phyloP scores from a whole-genome alignment of 1,284 basidiomycete species.

The Moesziomyces parantarcticus region DNA sequence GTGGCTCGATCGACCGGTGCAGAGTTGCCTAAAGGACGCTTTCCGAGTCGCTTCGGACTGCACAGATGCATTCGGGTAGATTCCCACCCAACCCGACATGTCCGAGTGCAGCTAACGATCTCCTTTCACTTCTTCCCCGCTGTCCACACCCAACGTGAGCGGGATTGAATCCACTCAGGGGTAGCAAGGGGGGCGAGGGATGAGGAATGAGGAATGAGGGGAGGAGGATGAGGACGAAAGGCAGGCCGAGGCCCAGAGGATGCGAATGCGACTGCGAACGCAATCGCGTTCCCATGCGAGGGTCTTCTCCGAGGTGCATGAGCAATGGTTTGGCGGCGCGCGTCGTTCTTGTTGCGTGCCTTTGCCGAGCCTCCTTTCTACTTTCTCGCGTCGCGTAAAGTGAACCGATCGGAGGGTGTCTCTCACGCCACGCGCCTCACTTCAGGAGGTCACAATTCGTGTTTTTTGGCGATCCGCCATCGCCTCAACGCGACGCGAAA shows the following conservation, averaged over 20 bases:
- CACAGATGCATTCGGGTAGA: too few species aligned
- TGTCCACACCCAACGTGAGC: too few species aligned
- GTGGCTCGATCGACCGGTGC: too few species aligned
- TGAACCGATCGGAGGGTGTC: background rate
- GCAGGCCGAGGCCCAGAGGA: background rate
- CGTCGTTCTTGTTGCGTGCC: too few species aligned
- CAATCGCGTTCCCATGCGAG: slow-evolving; percentile 35
- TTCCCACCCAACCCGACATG: too few species aligned
- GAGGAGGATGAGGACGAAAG: background rate
- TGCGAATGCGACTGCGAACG: too few species aligned
- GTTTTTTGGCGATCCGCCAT: background rate
- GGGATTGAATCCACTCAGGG: too few species aligned
- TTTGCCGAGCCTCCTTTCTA: too few species aligned
- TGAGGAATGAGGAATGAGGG: background rate
- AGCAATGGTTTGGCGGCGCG: background rate
- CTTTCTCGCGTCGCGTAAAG: slow-evolving; percentile 22
- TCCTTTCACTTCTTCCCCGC: too few species aligned
- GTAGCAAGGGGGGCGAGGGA: background rate
- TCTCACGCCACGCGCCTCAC: background rate
- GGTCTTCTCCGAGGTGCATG: slow-evolving; percentile 31
- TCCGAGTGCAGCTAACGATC: too few species aligned
- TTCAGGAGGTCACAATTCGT: background rate
- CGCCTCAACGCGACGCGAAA: slow-evolving; percentile 5
- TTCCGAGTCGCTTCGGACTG: too few species aligned
- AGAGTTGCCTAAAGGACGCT: too few species aligned